These are phyloP conservation scores for Gelatoporia subvermispora DNA, from an alignment of 768 basidiomycete species.

Conservation along the genomic window DNA sequence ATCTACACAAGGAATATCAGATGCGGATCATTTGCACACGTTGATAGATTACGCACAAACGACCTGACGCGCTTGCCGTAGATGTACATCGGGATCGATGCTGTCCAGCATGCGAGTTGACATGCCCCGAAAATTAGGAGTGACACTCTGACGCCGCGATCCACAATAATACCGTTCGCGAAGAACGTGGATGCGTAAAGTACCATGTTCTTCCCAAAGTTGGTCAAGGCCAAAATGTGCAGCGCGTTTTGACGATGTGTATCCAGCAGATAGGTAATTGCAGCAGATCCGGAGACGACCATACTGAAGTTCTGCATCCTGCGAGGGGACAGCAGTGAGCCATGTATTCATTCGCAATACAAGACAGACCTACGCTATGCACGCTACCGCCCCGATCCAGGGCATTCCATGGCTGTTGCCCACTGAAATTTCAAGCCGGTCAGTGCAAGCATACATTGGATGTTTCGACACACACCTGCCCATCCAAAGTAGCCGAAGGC, in stretches of 20 bases:
- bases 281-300: conserved; percentile 36
- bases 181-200: conserved; percentile 43
- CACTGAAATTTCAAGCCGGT: conserved; percentile 16
- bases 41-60: conserved; percentile 27
- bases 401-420: conserved; percentile 38
- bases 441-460: conserved; percentile 10
- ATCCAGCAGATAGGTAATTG: conserved; percentile 42
- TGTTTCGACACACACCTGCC: conserved; percentile 21
- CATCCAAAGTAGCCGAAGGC: conserved; percentile 43
- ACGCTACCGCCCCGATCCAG: conserved; percentile 41
- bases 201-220: conserved; percentile 41
- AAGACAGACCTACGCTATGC: conserved; percentile 18
- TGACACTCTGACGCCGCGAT: conserved; percentile 34
- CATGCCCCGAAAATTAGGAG: conserved; percentile 36
- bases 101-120: conserved; percentile 36
- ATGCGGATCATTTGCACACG: no score
- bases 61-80: conserved; percentile 40
- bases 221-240: conserved; percentile 37
- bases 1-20: no score
- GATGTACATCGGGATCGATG: conserved; percentile 40
- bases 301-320: conserved; percentile 42
- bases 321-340: background rate
- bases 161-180: conserved; percentile 36
- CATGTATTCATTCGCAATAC: no score
- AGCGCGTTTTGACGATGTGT: conserved; percentile 37